Evolutionary conservation across 768 basidiomycete genomes (phyloP), one percentile per base, ranked within the genome.

Genomic region (Pleurotus citrinopileatus): DNA sequence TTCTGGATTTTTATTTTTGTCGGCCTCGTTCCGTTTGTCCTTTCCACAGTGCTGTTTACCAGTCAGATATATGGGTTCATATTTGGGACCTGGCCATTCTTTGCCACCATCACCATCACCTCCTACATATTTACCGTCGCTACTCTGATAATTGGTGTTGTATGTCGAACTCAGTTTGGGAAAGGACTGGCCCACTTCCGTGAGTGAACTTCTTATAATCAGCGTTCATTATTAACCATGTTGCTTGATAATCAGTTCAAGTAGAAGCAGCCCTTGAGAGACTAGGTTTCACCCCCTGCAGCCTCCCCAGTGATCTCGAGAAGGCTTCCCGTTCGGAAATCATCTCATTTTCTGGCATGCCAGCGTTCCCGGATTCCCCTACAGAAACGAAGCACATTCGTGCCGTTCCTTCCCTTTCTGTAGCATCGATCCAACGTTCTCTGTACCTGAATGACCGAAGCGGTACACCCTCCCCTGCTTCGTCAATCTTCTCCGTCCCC

Each of bases 151-250:
- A 57, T 82, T 8, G 79, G 74, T 5, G 42, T 81, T 40, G 42
- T 77, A n/a, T 83, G 81, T 63, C 70, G 80, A 48, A 54, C 75
- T 25, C 75, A 82, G 58, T 84, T 82, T 60, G 81, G 78, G 8
- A 78, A 74, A 59, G 82, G 81, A 1, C 70, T 83, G 8, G 72
- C 73, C 3, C 77, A 82, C 26, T 83, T 75, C 57, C 65, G 82
- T 82, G 63, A 67, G 78, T 61, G 2, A 36, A 26, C n/a, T 17
- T 8, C 17, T 29, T 45, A 10, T 27, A 13, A 46, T 13, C 22
- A 9, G 19, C 46, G 23, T 27, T 2, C 8, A 42, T 10, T 25
- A 34, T 8, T 9, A 26, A 34, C 23, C 34, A 23, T 19, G 45
- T 23, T 25, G 29, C 25, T 8, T 17, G n/a, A 22, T 40, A 22